A percentile compares a stretch with the other conserved stretches of the same genome.
Evolutionary conservation across 1,284 basidiomycete genomes (phyloP).

Genomic region (Pseudozyma tsukubaensis): DNA sequence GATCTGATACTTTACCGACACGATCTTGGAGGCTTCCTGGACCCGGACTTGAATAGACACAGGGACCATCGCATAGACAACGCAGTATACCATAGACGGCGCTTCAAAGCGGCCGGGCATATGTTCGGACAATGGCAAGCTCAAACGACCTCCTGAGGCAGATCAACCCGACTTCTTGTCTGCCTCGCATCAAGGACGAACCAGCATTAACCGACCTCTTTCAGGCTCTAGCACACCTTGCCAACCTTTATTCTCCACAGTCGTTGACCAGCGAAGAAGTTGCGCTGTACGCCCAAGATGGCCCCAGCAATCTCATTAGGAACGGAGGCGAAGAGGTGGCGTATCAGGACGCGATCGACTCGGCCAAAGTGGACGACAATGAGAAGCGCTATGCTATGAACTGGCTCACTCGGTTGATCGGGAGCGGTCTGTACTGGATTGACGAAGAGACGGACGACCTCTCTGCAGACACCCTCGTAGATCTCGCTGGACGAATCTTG

Average conservation of each 20-base stretch:
- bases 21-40: not conserved
- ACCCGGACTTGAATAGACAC: not conserved
- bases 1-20: not conserved
- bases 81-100: not conserved
- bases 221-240: constrained; percentile 21
- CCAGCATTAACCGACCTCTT: constrained; percentile 14
- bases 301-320: too few relatives aligned
- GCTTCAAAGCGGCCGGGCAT: not conserved
- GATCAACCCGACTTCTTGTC: constrained; percentile 36
- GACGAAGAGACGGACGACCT: constrained; percentile 12
- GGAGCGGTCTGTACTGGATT: constrained; percentile 41
- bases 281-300: not conserved
- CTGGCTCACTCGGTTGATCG: constrained; percentile 52
- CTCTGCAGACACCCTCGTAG: constrained; percentile 30
- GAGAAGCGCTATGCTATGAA: constrained; percentile 45
- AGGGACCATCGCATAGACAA: not conserved
- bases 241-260: constrained; percentile 34
- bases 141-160: not conserved
- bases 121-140: constrained; percentile 8
- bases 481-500: constrained; percentile 43
- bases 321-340: not conserved
- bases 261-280: constrained; percentile 21
- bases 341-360: constrained; percentile 34
- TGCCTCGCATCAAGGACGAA: constrained; percentile 35
- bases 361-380: constrained; percentile 31